A percentile compares a stretch with the other conserved stretches of the same genome.
Conservation (phyloP, 495 filamentous ascomycete species). For the Aspergillus wentii region DNA sequence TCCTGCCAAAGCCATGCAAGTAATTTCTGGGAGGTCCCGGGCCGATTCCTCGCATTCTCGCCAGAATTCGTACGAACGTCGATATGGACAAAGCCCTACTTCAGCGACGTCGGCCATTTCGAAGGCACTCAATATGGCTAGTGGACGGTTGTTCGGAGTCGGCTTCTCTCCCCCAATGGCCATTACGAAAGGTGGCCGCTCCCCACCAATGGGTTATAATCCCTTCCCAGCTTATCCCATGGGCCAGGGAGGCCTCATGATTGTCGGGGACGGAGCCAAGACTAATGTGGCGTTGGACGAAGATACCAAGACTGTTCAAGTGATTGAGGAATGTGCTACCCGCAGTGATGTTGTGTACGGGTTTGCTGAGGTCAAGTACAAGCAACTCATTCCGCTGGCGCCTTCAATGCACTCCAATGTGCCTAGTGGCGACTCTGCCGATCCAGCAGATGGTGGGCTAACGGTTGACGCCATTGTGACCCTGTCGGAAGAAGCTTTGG, state of each 20-base stretch:
- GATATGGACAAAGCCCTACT: conserved; percentile 68
- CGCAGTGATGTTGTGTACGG: conserved; percentile 93
- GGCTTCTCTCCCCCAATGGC: conserved; percentile 66
- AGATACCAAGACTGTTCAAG: conserved; percentile 69
- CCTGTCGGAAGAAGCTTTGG: conserved; percentile 89
- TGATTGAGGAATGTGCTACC: conserved; percentile 85
- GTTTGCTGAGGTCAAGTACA: conserved; percentile 97
- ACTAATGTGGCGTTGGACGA: conserved; percentile 63
- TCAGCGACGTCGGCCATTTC: conserved; percentile 85
- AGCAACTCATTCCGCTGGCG: conserved; percentile 83
- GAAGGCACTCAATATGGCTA: conserved; percentile 92
- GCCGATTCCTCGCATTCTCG: conserved; percentile 61
- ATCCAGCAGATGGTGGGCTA: conserved; percentile 44
- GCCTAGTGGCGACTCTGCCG: conserved; percentile 19
- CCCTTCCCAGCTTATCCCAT: conserved; percentile 83
- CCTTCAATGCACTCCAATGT: conserved; percentile 50
- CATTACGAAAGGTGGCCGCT: conserved; percentile 59
- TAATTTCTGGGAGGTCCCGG: conserved; percentile 56
- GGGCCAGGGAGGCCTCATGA: conserved; percentile 50
- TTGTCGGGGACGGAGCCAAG: conserved; percentile 63
- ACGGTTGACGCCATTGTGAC: conserved; percentile 82
- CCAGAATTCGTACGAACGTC: conserved; percentile 72
- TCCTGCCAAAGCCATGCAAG: conserved; percentile 59
- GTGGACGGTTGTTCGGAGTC: conserved; percentile 73
- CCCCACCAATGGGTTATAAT: conserved; percentile 72